phyloP scores from a whole-genome alignment of 1,284 basidiomycete species.

The Papiliotrema laurentii region DNA sequence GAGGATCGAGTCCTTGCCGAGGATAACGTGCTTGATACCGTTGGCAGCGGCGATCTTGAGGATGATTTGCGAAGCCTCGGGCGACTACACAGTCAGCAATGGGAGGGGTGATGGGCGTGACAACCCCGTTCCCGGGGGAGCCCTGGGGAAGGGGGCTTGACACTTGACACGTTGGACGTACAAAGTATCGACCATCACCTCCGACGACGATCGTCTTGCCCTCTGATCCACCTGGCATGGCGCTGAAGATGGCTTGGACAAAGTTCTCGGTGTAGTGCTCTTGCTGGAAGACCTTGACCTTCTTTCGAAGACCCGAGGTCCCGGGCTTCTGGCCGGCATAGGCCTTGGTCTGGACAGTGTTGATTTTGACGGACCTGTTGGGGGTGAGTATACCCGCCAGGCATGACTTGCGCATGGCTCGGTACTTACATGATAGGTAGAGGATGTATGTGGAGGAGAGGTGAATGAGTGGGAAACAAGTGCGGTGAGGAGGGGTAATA shows the following conservation, averaged over 20 bases:
- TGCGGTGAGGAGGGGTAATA: background rate
- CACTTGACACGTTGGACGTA: slow-evolving; percentile 9
- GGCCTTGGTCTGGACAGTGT: slow-evolving; percentile 38
- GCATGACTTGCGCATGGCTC: background rate
- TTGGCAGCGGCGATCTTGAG: slow-evolving; percentile 88
- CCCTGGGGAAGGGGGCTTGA: background rate
- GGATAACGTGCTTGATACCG: slow-evolving; percentile 79
- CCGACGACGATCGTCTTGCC: slow-evolving; percentile 85
- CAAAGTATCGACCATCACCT: slow-evolving; percentile 91
- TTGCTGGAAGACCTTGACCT: slow-evolving; percentile 88
- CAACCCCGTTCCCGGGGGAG: background rate
- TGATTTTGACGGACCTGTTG: slow-evolving; percentile 27
- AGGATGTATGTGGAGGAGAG: background rate
- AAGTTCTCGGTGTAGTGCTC: slow-evolving; percentile 99
- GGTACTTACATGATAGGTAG: background rate
- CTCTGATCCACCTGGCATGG: slow-evolving; percentile 69
- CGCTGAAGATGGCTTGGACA: slow-evolving; percentile 87
- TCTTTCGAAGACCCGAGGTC: slow-evolving; percentile 90
- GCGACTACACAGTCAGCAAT: slow-evolving; percentile 45
- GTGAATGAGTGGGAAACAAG: background rate
- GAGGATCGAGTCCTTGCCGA: slow-evolving; percentile 84
- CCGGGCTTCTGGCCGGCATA: slow-evolving; percentile 77
- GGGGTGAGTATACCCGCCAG: background rate
- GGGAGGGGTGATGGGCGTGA: too few species aligned
- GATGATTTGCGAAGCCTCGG: slow-evolving; percentile 85